phyloP scores from a whole-genome alignment of 2,329 filamentous ascomycete genomes.

The Didymellaceae sp. region DNA sequence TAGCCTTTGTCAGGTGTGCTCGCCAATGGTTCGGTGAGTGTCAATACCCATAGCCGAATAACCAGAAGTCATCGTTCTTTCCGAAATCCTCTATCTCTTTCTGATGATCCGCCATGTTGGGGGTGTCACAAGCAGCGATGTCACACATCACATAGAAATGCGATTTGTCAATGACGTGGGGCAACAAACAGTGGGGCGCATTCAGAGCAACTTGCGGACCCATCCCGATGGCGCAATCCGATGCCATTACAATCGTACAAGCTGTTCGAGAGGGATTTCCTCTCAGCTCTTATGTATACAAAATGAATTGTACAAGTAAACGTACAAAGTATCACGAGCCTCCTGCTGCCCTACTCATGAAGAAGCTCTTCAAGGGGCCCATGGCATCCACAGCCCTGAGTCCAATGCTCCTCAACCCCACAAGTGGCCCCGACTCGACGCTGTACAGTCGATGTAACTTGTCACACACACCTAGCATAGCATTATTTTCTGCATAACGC shows the following conservation, averaged over 20 bases:
- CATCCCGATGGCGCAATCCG: conserved; percentile 25
- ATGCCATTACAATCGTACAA: conserved; percentile 8
- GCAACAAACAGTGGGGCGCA: conserved; percentile 28
- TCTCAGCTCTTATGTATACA: conserved; percentile 17
- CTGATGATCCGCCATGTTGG: conserved; percentile 36
- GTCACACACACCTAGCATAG: conserved; percentile 80
- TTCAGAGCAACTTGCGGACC: conserved; percentile 10
- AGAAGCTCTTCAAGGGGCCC: conserved; percentile 77
- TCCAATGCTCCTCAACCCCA: conserved; percentile 79
- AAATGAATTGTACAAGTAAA: conserved; percentile 13
- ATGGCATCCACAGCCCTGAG: conserved; percentile 77
- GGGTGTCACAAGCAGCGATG: not conserved
- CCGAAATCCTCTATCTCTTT: conserved; percentile 44
- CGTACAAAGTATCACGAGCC: conserved; percentile 28
- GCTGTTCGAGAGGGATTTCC: not conserved
- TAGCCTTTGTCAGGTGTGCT: conserved; percentile 1
- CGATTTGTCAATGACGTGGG: conserved; percentile 17
- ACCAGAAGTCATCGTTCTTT: conserved; percentile 77
- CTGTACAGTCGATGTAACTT: conserved; percentile 93
- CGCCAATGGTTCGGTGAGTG: not conserved
- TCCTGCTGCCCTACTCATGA: conserved; percentile 74
- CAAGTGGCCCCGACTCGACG: conserved; percentile 78
- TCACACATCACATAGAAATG: conserved; percentile 1
- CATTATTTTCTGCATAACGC: conserved; percentile 80
- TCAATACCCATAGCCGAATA: conserved; percentile 90